phyloP scores from a whole-genome alignment of 768 basidiomycete genomes.

The Hypholoma fasciculare region DNA sequence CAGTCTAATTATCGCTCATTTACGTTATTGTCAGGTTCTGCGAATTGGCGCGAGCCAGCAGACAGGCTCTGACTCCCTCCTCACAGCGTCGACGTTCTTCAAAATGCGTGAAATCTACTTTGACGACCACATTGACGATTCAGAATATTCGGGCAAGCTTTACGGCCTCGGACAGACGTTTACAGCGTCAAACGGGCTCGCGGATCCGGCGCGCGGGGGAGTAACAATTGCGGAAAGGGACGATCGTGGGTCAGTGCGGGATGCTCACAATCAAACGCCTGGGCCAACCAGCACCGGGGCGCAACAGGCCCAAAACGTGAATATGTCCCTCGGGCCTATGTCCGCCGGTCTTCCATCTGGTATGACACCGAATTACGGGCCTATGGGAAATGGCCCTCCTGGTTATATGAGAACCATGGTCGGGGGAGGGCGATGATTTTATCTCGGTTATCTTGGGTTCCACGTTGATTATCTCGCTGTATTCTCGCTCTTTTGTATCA shows the following conservation, averaged over 20 bases:
- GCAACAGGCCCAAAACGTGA: slow-evolving; percentile 37
- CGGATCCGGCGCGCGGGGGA: slow-evolving; percentile 66
- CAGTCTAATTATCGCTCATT: background rate
- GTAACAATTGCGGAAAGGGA: slow-evolving; percentile 84
- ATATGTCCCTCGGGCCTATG: slow-evolving; percentile 52
- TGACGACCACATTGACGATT: slow-evolving; percentile 83
- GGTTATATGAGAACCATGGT: slow-evolving; percentile 62
- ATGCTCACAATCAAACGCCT: slow-evolving; percentile 59
- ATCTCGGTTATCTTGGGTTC: slow-evolving; percentile 25
- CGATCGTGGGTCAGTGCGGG: slow-evolving; percentile 56
- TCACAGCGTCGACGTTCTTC: slow-evolving; percentile 95
- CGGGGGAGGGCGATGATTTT: slow-evolving; percentile 46
- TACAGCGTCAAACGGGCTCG: slow-evolving; percentile 62
- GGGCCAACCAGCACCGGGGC: slow-evolving; percentile 36
- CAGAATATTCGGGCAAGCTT: slow-evolving; percentile 78
- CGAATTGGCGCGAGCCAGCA: slow-evolving; percentile 92
- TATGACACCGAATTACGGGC: slow-evolving; percentile 55
- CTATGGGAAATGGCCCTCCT: slow-evolving; percentile 49
- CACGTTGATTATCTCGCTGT: slow-evolving; percentile 18
- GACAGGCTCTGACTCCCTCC: slow-evolving; percentile 94
- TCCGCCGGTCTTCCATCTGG: slow-evolving; percentile 43
- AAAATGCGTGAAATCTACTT: slow-evolving; percentile 94
- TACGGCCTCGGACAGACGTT: slow-evolving; percentile 85
- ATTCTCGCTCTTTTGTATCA: slow-evolving; percentile 18
- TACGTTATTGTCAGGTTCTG: slow-evolving; percentile 58